Conservation (phyloP, 257 asterid species). For the Gentiana straminea region DNA sequence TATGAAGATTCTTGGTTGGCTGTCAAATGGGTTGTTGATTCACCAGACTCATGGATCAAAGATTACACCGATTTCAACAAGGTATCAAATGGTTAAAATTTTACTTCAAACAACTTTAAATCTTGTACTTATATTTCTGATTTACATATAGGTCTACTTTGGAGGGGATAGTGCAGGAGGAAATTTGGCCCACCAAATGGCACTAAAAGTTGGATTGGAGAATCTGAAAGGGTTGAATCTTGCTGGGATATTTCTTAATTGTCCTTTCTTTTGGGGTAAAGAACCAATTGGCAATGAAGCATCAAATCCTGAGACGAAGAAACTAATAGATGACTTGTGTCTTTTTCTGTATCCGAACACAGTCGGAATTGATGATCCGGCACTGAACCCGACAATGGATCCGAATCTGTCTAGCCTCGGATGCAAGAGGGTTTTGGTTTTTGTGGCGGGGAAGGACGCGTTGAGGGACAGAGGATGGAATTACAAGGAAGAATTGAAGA, state of each 20-base stretch:
- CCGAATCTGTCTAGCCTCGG: conserved; percentile 23
- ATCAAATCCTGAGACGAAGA: not conserved
- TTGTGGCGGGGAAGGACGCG: conserved; percentile 31
- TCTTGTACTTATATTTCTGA: no score
- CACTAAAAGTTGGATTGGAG: conserved; percentile 29
- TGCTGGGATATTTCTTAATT: conserved; percentile 39
- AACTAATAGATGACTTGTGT: conserved; percentile 28
- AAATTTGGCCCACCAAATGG: conserved; percentile 37
- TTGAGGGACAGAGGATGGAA: conserved; percentile 32
- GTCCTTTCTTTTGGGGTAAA: conserved; percentile 57
- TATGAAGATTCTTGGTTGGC: conserved; percentile 53
- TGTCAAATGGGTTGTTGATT: conserved; percentile 36
- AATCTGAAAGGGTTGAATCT: conserved; percentile 13
- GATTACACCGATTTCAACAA: conserved; percentile 34
- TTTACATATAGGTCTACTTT: conserved; percentile 14
- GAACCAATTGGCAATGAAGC: conserved; percentile 34
- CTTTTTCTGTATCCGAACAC: conserved; percentile 25
- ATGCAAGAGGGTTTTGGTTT: conserved; percentile 30
- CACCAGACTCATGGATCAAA: conserved; percentile 31
- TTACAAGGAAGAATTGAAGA: conserved; percentile 27
- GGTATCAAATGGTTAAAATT: no score
- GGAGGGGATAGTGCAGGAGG: conserved; percentile 74
- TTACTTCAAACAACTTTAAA: no score
- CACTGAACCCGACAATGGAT: conserved; percentile 40
- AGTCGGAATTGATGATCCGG: conserved; percentile 43